Evolutionary conservation across 2,329 filamentous ascomycete species (phyloP), one percentile per base, ranked within the genome.

Genomic region (Akanthomyces dipterigenus): DNA sequence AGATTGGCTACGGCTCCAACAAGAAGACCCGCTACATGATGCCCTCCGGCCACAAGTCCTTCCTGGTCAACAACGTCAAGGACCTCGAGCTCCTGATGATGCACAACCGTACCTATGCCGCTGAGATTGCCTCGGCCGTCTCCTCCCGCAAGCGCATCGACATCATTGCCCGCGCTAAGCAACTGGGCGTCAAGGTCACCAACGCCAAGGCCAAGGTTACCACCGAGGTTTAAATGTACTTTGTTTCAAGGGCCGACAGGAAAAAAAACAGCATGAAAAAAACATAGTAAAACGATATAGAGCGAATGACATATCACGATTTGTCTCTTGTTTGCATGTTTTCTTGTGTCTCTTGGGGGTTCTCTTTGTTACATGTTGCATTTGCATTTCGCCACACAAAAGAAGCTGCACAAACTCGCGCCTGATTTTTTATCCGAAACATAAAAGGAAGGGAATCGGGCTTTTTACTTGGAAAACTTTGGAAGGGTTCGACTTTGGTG

Each of bases 1-100:
- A 97, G 95, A 99, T 99, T 78, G 95, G 95, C 76, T 99, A 93
- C 79, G 93, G 95, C 72, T 95, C 90, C 82, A 98, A 98, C 91
- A 96, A 91, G 88, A 98, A 98, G 88, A 99, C 95, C 77, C 88
- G 91, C 76, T 93, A 96, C 87, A 88, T 98, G 88, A 96, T 92
- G 86, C 95, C 95, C 78, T 96, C 92, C 73, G 95, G 95, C 82
- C 93, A 98, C 90, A 98, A 97, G 88, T 91, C 93, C 70, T 99
- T 99, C 90, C 88, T 98, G 77, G 95, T 99, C 83, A 91, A 89
- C 88, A 99, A 99, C 87, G 80, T 86, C 80, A 86, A 88, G 78
- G 95, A 99, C 73, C 88, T 99, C 75, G 93, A 99, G 81, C 89
- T 99, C 67, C 88, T 99, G 75, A 86, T 99, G 74, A 99, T 99